Evolutionary conservation across 2,329 filamentous ascomycete genomes (phyloP), one percentile per base, ranked within the genome.

Genomic region (Claviceps arundinis): DNA sequence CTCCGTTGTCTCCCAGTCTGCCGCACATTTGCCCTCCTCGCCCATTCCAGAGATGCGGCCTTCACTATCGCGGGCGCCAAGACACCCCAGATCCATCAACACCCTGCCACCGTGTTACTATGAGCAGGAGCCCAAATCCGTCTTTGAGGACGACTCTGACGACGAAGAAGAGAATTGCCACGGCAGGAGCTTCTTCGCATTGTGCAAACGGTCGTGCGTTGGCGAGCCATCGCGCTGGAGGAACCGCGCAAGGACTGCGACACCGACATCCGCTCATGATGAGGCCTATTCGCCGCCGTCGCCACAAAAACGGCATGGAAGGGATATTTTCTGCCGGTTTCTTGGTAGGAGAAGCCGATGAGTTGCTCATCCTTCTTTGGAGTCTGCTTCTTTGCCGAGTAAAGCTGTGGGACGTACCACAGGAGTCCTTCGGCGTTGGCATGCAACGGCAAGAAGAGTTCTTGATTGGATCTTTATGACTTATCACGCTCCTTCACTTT

Each of bases 101-200:
- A 47, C 50, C 9, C 47, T 57, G 46, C 59, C 57, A 9, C 59
- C 55, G 24, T 58, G 26, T 37, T 61, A 61, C 46, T 54, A 54
- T 5, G 58, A 59, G 48, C 56, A 59, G 9, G 61, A 68, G 42
- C 59, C 59, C 13, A 59, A 68, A 42, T 59, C 59, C 2, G 69
- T 76, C 24, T 77, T 77, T 55, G 74, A 77, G 44, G 58, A 67
- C 14, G 73, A 76, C 58, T 70, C 70, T 4, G 73, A 77, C 53
- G 62, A 61, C 14, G 71, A 73, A 46, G 26, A 6, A 13, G 60
- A 59, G 6, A 62, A 65, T 5, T 55, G 54, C 3, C 50, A 52
- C 9, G 14, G 37, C 37, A 46, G 30, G 16, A 50, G 47, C 17
- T 72, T 74, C 50, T 72, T 73, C 46, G 68, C 70, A 17, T 68